Percentiles rank a stretch among this genome's conserved stretches.
These are phyloP conservation scores for Eucalyptus pauciflora DNA, from an alignment of 345 rosid genomes.

Conservation along the genomic window DNA sequence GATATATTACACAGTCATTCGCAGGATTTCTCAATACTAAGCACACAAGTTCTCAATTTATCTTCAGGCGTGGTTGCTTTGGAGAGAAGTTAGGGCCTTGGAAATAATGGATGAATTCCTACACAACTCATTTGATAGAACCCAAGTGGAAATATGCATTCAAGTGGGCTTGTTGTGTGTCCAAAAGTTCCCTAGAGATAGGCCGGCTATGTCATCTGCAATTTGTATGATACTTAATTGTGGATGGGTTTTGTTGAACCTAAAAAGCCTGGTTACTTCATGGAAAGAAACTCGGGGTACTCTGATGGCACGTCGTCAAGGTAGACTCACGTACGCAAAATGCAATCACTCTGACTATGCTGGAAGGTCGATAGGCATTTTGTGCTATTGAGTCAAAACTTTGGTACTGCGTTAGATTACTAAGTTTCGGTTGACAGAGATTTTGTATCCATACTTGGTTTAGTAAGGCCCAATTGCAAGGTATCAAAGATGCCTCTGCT, in stretches of 20 bases:
- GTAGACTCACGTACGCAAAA: not conserved
- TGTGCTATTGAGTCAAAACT: not conserved
- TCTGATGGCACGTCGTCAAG: not conserved
- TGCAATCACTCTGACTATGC: not conserved
- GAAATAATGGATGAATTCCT: constrained; percentile 3
- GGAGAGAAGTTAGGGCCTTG: no score
- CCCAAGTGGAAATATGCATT: not conserved
- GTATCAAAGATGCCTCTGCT: constrained; percentile 1
- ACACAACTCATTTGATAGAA: not conserved
- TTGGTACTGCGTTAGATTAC: not conserved
- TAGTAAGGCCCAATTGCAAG: not conserved
- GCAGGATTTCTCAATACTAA: no score
- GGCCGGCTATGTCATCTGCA: not conserved
- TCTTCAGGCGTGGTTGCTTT: no score
- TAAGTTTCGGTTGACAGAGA: not conserved
- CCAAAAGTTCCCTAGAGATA: not conserved
- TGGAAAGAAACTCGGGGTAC: not conserved
- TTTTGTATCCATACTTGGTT: not conserved
- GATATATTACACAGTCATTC: no score
- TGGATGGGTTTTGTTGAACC: not conserved
- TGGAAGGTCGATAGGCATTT: not conserved
- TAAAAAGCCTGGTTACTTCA: not conserved
- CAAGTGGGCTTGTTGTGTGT: not conserved
- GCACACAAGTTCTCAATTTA: no score
- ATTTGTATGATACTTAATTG: not conserved